Evolutionary conservation across 805 yeast genomes (phyloP).

Genomic region (Kodamaea kakaduensis): DNA sequence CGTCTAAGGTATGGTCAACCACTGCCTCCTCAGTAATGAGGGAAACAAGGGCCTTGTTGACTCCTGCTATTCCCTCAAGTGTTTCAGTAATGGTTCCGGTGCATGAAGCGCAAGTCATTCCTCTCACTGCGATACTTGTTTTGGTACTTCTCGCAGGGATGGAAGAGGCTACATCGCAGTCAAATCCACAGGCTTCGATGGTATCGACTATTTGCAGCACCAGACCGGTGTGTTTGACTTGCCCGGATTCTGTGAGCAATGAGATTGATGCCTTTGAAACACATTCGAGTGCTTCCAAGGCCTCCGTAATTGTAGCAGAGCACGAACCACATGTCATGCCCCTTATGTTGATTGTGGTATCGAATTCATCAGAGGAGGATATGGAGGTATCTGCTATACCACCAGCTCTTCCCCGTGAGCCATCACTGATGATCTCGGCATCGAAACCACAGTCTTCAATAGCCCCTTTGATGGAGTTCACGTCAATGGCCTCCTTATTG

Average conservation of each 20-base stretch:
- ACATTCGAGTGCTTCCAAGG: constrained; percentile 46
- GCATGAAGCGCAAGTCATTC: constrained; percentile 44
- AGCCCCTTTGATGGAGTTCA: constrained; percentile 6
- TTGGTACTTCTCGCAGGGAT: constrained; percentile 1
- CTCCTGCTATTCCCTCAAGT: constrained; percentile 22
- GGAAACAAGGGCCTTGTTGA: constrained; percentile 28
- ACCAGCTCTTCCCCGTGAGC: not conserved
- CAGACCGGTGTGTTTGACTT: constrained; percentile 43
- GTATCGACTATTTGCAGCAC: constrained; percentile 43
- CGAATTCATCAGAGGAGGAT: constrained; percentile 1
- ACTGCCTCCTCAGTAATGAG: constrained; percentile 36
- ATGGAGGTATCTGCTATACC: too few species aligned
- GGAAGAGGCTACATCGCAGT: constrained; percentile 11
- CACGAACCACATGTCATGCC: constrained; percentile 97
- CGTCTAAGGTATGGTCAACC: constrained; percentile 16
- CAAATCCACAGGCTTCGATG: constrained; percentile 59
- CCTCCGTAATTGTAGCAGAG: constrained; percentile 58
- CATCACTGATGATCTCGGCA: constrained; percentile 11
- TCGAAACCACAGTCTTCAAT: constrained; percentile 61
- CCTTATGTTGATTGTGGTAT: constrained; percentile 25
- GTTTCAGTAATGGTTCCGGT: constrained; percentile 37
- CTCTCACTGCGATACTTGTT: constrained; percentile 13
- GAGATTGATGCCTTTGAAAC: constrained; percentile 61
- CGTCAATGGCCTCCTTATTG: constrained; percentile 9
- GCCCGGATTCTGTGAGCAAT: constrained; percentile 70